Conservation (phyloP, 2,329 filamentous ascomycete genomes). For the Aureobasidium melanogenum region DNA sequence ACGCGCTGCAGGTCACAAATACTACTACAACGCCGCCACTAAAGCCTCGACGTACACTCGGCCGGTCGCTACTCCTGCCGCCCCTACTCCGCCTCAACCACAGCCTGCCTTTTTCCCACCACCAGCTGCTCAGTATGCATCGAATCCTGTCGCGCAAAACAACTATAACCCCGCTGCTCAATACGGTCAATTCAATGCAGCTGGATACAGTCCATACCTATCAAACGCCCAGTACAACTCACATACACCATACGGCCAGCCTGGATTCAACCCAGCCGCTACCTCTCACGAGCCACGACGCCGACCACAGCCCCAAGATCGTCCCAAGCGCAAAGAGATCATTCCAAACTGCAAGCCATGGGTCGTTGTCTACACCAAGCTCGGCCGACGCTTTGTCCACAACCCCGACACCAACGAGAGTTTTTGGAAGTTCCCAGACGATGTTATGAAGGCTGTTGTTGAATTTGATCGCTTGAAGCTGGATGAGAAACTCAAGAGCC, state of each 20-base stretch:
- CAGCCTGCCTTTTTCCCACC: slow-evolving; percentile 1
- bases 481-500: slow-evolving; percentile 46
- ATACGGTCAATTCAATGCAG: not conserved
- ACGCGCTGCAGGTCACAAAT: slow-evolving; percentile 47
- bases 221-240: not conserved
- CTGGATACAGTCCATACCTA: not conserved
- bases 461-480: slow-evolving; percentile 65
- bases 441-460: slow-evolving; percentile 65
- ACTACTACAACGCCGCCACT: slow-evolving; percentile 77
- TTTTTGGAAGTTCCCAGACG: slow-evolving; percentile 88
- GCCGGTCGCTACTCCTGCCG: slow-evolving; percentile 34
- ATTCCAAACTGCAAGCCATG: slow-evolving; percentile 81
- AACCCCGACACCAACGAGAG: slow-evolving; percentile 80
- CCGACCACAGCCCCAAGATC: slow-evolving; percentile 63
- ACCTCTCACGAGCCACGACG: slow-evolving; percentile 42
- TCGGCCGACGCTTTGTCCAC: slow-evolving; percentile 81
- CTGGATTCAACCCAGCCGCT: not conserved
- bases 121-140: not conserved
- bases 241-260: not conserved
- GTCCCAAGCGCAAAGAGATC: slow-evolving; percentile 66
- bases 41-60: slow-evolving; percentile 82
- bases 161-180: not conserved
- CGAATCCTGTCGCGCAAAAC: not conserved
- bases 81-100: slow-evolving; percentile 14
- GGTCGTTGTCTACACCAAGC: slow-evolving; percentile 87